Percentiles rank a stretch among this genome's conserved stretches.
Evolutionary conservation across 1,284 basidiomycete genomes (phyloP).

Genomic region (Xanthoconium separans): DNA sequence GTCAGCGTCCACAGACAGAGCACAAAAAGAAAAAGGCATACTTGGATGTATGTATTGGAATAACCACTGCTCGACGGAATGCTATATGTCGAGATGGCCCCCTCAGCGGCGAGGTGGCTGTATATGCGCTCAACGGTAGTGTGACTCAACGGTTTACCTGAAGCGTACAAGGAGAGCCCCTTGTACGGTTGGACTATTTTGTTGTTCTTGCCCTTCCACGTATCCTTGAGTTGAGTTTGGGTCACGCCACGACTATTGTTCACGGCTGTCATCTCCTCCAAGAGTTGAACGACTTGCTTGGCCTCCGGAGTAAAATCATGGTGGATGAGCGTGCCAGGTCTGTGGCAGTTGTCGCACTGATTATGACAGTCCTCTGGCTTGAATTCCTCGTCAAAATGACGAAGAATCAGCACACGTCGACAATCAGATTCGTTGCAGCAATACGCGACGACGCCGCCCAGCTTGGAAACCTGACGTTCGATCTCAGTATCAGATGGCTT

Average conservation of each 20-base stretch:
- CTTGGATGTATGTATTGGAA: conserved; percentile 30
- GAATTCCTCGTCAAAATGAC: conserved; percentile 71
- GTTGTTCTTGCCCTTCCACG: conserved; percentile 61
- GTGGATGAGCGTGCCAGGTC: conserved; percentile 39
- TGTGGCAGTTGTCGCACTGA: conserved; percentile 76
- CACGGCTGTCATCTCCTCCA: conserved; percentile 43
- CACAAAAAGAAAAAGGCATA: background rate
- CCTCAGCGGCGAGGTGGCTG: conserved; percentile 44
- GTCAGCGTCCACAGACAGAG: conserved; percentile 5
- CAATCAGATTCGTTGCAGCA: conserved; percentile 85
- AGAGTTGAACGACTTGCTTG: conserved; percentile 49
- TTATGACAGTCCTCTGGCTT: conserved; percentile 54
- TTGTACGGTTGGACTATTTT: conserved; percentile 47
- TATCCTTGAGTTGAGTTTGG: conserved; percentile 49
- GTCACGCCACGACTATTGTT: conserved; percentile 40
- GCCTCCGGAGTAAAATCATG: conserved; percentile 58
- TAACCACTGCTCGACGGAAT: conserved; percentile 39
- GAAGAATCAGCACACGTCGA: conserved; percentile 81
- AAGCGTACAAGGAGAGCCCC: conserved; percentile 52
- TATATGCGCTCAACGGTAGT: conserved; percentile 64
- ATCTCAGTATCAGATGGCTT: conserved; percentile 45
- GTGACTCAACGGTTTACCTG: conserved; percentile 47
- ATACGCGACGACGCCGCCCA: conserved; percentile 62
- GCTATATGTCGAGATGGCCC: conserved; percentile 39
- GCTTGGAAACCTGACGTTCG: conserved; percentile 53